Conservation (phyloP, 2,329 filamentous ascomycete genomes). For the Cordyceps tenuipes region DNA sequence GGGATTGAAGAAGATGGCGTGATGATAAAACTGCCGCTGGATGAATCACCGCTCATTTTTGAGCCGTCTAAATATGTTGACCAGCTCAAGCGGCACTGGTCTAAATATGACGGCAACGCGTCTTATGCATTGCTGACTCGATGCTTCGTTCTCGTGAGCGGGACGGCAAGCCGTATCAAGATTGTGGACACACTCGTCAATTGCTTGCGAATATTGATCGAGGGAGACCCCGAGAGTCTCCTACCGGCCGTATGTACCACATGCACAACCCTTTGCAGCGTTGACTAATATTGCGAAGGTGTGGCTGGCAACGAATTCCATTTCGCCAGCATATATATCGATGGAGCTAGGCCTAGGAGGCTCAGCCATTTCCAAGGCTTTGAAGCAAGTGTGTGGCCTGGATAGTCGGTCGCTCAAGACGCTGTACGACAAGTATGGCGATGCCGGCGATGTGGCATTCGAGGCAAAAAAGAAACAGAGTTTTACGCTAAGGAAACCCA, state of each 20-base stretch:
- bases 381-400: slow-evolving; percentile 83
- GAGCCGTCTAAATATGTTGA: slow-evolving; percentile 64
- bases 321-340: slow-evolving; percentile 87
- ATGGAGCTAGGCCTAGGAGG: slow-evolving; percentile 83
- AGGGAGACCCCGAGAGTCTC: slow-evolving; percentile 74
- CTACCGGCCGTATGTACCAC: slow-evolving; percentile 59
- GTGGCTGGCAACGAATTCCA: slow-evolving; percentile 92
- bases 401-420: slow-evolving; percentile 72
- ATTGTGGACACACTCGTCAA: slow-evolving; percentile 98
- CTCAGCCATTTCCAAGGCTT: slow-evolving; percentile 84
- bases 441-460: slow-evolving; percentile 92
- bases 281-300: slow-evolving; percentile 38
- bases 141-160: slow-evolving; percentile 85
- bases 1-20: slow-evolving; percentile 66
- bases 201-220: slow-evolving; percentile 73
- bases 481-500: slow-evolving; percentile 81
- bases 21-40: slow-evolving; percentile 71
- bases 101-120: slow-evolving; percentile 60
- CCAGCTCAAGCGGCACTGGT: slow-evolving; percentile 66
- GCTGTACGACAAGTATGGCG: slow-evolving; percentile 83
- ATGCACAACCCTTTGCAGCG: neutral
- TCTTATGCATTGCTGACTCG: slow-evolving; percentile 83
- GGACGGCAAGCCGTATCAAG: slow-evolving; percentile 87
- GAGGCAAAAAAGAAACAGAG: slow-evolving; percentile 94
- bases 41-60: slow-evolving; percentile 75